Percentiles rank a stretch among this genome's conserved stretches.
phyloP scores from a whole-genome alignment of 2,329 filamentous ascomycete genomes.

The Fusarium setosum region DNA sequence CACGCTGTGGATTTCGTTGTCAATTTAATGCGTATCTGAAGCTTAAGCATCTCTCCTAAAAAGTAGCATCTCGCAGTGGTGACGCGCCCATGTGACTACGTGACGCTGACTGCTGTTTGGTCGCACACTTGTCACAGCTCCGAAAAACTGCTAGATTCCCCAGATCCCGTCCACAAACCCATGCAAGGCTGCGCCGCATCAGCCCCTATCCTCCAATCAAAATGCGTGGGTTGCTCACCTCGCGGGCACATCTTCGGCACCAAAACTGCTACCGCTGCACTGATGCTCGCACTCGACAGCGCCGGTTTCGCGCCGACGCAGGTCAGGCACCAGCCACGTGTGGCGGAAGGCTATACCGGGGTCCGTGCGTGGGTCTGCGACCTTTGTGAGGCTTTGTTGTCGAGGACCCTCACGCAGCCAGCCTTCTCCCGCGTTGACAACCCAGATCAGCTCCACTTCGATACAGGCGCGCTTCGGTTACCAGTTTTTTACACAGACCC shows the following conservation, averaged over 20 bases:
- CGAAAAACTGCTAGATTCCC: constrained; percentile 22
- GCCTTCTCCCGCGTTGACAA: constrained; percentile 21
- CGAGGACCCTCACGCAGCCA: constrained; percentile 14
- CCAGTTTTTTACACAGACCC: constrained; percentile 19
- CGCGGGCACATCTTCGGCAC: background rate
- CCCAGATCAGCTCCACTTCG: constrained; percentile 34
- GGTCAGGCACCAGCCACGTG: constrained; percentile 25
- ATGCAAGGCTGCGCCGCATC: constrained; percentile 33
- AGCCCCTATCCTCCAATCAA: constrained; percentile 27
- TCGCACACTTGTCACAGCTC: constrained; percentile 3
- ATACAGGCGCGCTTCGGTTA: constrained; percentile 26
- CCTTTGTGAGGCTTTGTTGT: constrained; percentile 10
- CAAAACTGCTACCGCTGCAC: constrained; percentile 2
- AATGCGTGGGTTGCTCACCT: constrained; percentile 10
- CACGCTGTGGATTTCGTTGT: background rate
- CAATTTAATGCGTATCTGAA: background rate
- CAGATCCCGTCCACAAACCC: constrained; percentile 29
- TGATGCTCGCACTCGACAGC: background rate
- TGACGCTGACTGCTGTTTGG: constrained; percentile 4
- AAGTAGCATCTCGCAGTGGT: background rate
- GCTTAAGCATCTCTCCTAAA: too few species aligned
- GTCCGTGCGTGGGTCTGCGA: constrained; percentile 15
- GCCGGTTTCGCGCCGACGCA: constrained; percentile 22
- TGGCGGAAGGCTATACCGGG: constrained; percentile 24
- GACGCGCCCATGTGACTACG: background rate